Evolutionary conservation across 257 asterid species (phyloP), one percentile per base, ranked within the genome.

Genomic region (Ligustrum vulgare): DNA sequence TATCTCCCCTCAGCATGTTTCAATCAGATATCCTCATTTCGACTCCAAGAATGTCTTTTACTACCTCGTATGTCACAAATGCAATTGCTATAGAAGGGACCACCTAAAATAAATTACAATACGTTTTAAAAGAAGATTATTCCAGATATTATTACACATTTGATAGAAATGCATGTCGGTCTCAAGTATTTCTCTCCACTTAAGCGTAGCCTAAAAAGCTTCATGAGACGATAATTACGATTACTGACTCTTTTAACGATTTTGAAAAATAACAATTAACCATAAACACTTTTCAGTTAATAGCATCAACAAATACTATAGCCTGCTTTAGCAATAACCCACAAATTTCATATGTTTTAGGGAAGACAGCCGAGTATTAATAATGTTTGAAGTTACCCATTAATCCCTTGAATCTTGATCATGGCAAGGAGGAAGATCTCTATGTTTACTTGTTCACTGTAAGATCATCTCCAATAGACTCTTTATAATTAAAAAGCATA

Each of bases 61-160:
- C 93, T 88, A 91, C 97, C 84, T 93, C 98, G 70, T 93, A 93
- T 43, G 98, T 82, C 84, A 93, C 98, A 58, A 93, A 93, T 2
- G 98, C 96, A 64, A 93, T 88, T 47, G 98, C 96, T 78, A 93
- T 93, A 63, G 98, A 93, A n/a, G 98, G 98, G 34, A 93, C 96
- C 45, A 93, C 98, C 98, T 93, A 88, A 80, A 81, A 31, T 83
- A 20, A 79, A 71, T 12, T 56, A 67, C 33, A 64, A 62, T 51
- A 10, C 10, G 8, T 4, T 6, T 51, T 39, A 10, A 51, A 73
- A 31, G 66, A 31, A 9, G 18, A 6, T 3, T n/a, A 51, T 51
- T 6, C 45, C 45, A 9, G 9, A 51, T 16, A 13, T 43, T 39
- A 13, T 18, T 2, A 39, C 10, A 51, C 62, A 18, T 51, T 51